A percentile compares a stretch with the other conserved stretches of the same genome.
These are phyloP conservation scores for Artemisia annua DNA, from an alignment of 129 eudicot species.

Conservation along the genomic window DNA sequence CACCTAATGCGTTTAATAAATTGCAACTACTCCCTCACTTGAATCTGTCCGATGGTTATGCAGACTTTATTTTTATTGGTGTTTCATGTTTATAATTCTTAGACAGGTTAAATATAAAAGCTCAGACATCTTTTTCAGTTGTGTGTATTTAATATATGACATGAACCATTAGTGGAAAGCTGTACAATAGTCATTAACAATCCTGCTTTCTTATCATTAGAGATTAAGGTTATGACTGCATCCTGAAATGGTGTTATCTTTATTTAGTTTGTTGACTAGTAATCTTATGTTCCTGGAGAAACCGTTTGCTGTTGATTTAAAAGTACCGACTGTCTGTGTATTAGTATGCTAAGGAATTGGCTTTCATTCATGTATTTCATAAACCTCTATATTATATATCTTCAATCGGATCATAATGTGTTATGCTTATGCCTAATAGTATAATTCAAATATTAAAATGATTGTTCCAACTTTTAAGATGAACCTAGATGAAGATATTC, in stretches of 20 bases:
- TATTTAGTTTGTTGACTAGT: background rate
- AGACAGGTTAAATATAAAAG: background rate
- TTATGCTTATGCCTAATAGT: background rate
- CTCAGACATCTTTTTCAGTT: background rate
- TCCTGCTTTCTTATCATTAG: too few relatives aligned
- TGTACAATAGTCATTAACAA: background rate
- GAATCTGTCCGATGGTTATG: background rate
- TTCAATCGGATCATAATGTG: background rate
- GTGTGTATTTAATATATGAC: too few relatives aligned
- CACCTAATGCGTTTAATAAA: background rate
- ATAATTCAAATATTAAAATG: background rate
- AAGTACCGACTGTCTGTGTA: constrained; percentile 9
- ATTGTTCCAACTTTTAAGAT: background rate
- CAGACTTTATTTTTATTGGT: background rate
- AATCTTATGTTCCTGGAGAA: background rate
- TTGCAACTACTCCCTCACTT: background rate
- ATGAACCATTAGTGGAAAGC: background rate
- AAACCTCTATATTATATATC: background rate
- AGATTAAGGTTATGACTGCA: too few relatives aligned
- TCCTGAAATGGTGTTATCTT: too few relatives aligned
- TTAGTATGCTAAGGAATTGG: background rate
- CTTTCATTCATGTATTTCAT: background rate
- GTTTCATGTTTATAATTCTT: constrained; percentile 2
- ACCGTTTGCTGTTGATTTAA: constrained; percentile 2
- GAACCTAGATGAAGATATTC: background rate